These are phyloP conservation scores for Wickerhamiella bombiphila DNA, from an alignment of 805 yeast species.

Conservation along the genomic window DNA sequence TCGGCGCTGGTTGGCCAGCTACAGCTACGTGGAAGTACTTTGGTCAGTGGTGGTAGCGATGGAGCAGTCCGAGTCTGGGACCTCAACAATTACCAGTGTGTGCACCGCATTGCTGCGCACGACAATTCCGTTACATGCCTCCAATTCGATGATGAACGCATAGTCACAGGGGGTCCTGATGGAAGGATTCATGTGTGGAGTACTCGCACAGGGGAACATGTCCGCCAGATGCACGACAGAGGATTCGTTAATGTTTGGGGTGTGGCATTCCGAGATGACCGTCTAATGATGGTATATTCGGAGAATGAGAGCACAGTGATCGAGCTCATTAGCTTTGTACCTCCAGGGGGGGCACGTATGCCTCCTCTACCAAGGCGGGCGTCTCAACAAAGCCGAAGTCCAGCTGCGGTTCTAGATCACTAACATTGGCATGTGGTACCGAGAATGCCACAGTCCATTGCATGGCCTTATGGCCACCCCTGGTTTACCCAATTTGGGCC, in stretches of 20 bases:
- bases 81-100: constrained; percentile 62
- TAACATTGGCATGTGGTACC: no score
- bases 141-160: constrained; percentile 26
- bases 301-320: constrained; percentile 17
- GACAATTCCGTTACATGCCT: constrained; percentile 31
- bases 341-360: no score
- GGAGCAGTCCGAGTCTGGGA: constrained; percentile 79
- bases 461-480: no score
- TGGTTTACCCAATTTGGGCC: no score
- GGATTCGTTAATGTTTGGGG: constrained; percentile 29
- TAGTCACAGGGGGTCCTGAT: constrained; percentile 31
- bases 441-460: no score
- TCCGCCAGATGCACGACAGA: constrained; percentile 23
- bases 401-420: no score
- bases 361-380: no score
- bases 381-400: no score
- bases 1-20: constrained; percentile 87
- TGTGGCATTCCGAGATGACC: constrained; percentile 27
- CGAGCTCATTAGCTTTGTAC: constrained; percentile 26
- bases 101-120: constrained; percentile 40
- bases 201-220: constrained; percentile 25
- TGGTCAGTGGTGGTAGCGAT: constrained; percentile 75
- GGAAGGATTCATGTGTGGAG: constrained; percentile 31
- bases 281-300: constrained; percentile 24
- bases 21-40: constrained; percentile 51